These are phyloP conservation scores for Fraxinus sp. DNA, from an alignment of 305 asterid species.

Conservation along the genomic window DNA sequence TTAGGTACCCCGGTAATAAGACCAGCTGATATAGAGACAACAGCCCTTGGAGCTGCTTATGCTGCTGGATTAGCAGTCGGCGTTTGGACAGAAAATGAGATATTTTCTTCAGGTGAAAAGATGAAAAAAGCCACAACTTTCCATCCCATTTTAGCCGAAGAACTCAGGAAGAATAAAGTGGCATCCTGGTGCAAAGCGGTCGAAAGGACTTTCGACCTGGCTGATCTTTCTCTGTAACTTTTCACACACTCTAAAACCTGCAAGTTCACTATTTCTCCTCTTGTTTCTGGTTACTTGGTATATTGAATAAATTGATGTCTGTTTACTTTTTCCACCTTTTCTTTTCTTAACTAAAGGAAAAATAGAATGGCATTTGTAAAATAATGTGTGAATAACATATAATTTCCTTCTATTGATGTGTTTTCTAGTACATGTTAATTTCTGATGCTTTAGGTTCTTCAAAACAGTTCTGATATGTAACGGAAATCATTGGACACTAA, in stretches of 20 bases:
- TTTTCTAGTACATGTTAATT: not conserved
- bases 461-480: not conserved
- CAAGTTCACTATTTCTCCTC: not conserved
- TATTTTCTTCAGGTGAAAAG: slow-evolving; percentile 60
- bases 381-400: not conserved
- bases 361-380: not conserved
- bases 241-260: not conserved
- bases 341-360: not conserved
- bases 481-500: not conserved
- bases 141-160: slow-evolving; percentile 47
- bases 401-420: not conserved
- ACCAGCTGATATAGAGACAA: slow-evolving; percentile 76
- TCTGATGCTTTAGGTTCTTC: not conserved
- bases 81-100: slow-evolving; percentile 65
- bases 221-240: slow-evolving; percentile 66
- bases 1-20: slow-evolving; percentile 74
- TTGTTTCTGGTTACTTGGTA: not conserved
- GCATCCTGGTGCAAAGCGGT: slow-evolving; percentile 95
- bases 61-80: slow-evolving; percentile 95
- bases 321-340: not conserved
- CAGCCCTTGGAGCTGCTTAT: slow-evolving; percentile 94
- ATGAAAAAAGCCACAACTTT: slow-evolving; percentile 48
- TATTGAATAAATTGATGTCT: not conserved
- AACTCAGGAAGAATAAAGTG: slow-evolving; percentile 61
- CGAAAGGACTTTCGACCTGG: slow-evolving; percentile 73